Percentiles rank a stretch among this genome's conserved stretches.
Evolutionary conservation across 495 filamentous ascomycete genomes (phyloP).

Genomic region (Xylaria flabelliformis): DNA sequence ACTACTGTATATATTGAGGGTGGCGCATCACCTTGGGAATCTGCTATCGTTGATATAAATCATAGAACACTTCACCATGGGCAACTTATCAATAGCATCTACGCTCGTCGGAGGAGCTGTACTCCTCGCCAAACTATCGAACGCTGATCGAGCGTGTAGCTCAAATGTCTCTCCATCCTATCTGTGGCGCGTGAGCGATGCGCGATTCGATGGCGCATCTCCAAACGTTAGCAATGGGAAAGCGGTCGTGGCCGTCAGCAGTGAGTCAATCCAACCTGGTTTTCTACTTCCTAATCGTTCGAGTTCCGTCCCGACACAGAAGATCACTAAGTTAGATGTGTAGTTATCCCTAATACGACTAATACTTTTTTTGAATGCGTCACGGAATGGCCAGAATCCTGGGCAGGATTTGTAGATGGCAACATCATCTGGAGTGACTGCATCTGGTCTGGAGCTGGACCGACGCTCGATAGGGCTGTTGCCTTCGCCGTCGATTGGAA

Average conservation of each 20-base stretch:
- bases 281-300: neutral
- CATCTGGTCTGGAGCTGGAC: conserved; percentile 49
- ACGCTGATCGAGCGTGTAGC: conserved; percentile 41
- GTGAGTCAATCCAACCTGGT: neutral
- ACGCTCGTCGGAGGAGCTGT: conserved; percentile 27
- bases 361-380: conserved; percentile 49
- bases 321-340: neutral
- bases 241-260: conserved; percentile 43
- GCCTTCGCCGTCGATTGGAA: conserved; percentile 49
- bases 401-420: conserved; percentile 44
- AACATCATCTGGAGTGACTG: conserved; percentile 51
- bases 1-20: conserved; percentile 1
- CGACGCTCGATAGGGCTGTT: conserved; percentile 42
- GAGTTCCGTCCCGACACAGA: neutral
- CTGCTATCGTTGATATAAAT: neutral
- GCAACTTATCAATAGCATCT: conserved; percentile 11
- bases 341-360: conserved; percentile 33
- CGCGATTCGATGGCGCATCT: conserved; percentile 42
- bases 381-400: conserved; percentile 46
- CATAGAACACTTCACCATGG: conserved; percentile 3
- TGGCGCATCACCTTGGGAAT: neutral
- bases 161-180: conserved; percentile 32
- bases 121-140: conserved; percentile 23
- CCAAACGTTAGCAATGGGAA: conserved; percentile 36
- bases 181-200: conserved; percentile 42